Base-by-base conservation (phyloP, 2,329 filamentous ascomycete genomes). In the Talaromyces atroroseus region DNA sequence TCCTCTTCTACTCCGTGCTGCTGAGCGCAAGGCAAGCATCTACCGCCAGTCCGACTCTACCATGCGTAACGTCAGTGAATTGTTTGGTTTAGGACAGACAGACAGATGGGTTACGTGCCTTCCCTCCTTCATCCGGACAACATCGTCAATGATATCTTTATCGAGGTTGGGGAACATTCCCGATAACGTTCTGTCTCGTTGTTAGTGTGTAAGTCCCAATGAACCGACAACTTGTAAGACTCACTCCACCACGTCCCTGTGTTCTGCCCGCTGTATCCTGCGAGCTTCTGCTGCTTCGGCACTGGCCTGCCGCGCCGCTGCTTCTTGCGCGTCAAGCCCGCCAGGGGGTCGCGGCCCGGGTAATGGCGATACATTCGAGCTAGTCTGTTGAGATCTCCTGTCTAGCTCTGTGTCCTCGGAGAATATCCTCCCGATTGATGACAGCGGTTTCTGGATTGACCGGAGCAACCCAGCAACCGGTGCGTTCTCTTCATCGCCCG, bases 91-190 rank as follows among this genome's bases (percentile, higher is more conserved):
- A 12, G 18, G n/a, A 32, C 1, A 20, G 20, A 1, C 14, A 45
- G 20, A 59, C 54, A 38, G 52, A 34, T 24, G 16, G 45, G 54
- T 29, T 36, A 49, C 88, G 76, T 72, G 92, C 90, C 90, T 84
- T 69, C 94, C 95, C 73, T 96, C 87, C 75, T 99, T 96, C 76
- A 95, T 85, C 70, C 92, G 86, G 24, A 99, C 94, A 42, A 99
- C 94, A 75, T 99, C 94, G 66, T 92, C 92, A 68, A 99, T 97
- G 38, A 99, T 82, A 49, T 99, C 95, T 66, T 85, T 84, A 71
- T 99, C 94, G 51, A 99, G 78, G 68, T 95, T 91, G 0, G 94
- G 94, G 71, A 99, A 99, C 94, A 99, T 99, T 64, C 90, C 88
- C 49, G 90, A 86, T 57, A 99, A 76, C 36, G 94, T 97, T 74